phyloP scores from a whole-genome alignment of 2,329 filamentous ascomycete genomes.

The Pseudogymnoascus sp. region DNA sequence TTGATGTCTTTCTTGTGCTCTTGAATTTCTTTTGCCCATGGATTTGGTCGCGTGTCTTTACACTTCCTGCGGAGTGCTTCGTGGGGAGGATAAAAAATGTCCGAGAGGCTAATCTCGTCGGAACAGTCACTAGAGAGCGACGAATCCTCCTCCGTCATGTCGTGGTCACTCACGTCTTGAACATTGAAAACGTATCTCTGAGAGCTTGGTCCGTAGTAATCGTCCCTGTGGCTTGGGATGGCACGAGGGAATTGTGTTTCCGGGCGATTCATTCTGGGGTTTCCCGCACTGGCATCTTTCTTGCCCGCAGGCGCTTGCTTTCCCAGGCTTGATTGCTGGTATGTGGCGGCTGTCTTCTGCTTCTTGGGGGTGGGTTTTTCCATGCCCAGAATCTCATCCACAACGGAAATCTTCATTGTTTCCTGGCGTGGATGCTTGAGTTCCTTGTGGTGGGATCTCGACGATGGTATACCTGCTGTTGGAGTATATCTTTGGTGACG shows the following conservation, averaged over 20 bases:
- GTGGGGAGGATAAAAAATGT: no score
- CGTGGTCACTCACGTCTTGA: background rate
- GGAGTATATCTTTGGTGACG: background rate
- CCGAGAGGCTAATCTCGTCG: background rate
- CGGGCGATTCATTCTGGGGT: background rate
- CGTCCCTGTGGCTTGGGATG: background rate
- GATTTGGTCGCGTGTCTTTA: background rate
- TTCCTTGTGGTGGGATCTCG: background rate
- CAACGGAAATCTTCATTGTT: background rate
- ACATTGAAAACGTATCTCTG: background rate
- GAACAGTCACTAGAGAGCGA: background rate
- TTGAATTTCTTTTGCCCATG: background rate
- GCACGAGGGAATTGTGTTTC: background rate
- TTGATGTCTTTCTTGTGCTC: background rate
- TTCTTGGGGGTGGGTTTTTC: background rate
- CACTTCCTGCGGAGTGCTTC: background rate
- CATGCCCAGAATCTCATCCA: background rate
- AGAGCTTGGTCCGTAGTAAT: background rate
- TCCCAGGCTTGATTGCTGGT: background rate
- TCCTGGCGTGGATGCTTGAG: background rate
- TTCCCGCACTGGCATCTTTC: background rate
- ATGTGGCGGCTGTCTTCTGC: background rate
- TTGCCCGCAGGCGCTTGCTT: background rate
- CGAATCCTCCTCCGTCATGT: background rate
- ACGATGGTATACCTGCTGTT: background rate